Conservation (phyloP, 768 basidiomycete genomes). For the Lentinula aciculospora region DNA sequence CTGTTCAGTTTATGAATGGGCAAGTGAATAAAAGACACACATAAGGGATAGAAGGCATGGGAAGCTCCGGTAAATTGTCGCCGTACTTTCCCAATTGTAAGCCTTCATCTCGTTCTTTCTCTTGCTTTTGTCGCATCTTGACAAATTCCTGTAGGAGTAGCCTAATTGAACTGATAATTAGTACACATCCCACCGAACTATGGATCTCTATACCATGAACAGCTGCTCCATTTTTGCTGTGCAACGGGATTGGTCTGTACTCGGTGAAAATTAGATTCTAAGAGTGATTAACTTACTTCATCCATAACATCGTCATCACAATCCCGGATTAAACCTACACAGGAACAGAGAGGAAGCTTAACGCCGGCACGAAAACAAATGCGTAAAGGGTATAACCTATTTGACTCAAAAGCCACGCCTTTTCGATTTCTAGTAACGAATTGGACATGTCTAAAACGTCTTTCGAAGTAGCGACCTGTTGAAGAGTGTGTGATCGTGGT, state of each 20-base stretch:
- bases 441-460: slow-evolving; percentile 64
- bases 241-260: background rate
- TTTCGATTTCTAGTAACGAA: slow-evolving; percentile 64
- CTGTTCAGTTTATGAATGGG: background rate
- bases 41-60: slow-evolving; percentile 60
- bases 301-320: slow-evolving; percentile 88
- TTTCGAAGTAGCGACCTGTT: slow-evolving; percentile 46
- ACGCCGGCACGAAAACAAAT: background rate
- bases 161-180: slow-evolving; percentile 17
- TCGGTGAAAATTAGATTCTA: background rate
- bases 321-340: slow-evolving; percentile 61
- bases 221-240: slow-evolving; percentile 78
- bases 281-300: slow-evolving; percentile 52
- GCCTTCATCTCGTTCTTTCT: slow-evolving; percentile 33
- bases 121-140: slow-evolving; percentile 46
- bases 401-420: slow-evolving; percentile 73
- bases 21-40: slow-evolving; percentile 24
- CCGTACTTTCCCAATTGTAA: slow-evolving; percentile 28
- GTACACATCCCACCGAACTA: background rate
- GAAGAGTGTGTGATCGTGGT: background rate
- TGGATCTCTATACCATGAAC: slow-evolving; percentile 44
- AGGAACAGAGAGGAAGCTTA: background rate
- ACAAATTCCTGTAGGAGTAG: slow-evolving; percentile 72
- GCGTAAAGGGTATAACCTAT: slow-evolving; percentile 41
- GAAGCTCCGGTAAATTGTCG: slow-evolving; percentile 31